phyloP scores from a whole-genome alignment of 805 yeast genomes.

The Nakazawaea molendinolei region DNA sequence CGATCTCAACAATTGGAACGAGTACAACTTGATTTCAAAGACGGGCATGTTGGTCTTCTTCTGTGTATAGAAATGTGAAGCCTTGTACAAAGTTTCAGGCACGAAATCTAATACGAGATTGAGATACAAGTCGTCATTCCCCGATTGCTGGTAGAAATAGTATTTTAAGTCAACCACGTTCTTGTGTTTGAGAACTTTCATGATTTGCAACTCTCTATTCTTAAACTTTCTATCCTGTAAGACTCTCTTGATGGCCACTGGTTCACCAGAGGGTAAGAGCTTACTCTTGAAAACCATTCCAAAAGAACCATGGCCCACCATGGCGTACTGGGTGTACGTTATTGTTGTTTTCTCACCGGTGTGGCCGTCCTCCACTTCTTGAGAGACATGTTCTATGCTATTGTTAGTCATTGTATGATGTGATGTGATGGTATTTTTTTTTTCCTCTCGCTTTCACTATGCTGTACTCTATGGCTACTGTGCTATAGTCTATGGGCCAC shows the following conservation, averaged over 20 bases:
- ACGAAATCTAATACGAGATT: slow-evolving; percentile 86
- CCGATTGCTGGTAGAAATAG: slow-evolving; percentile 71
- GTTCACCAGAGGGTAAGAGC: slow-evolving; percentile 63
- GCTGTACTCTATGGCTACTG: too few relatives aligned
- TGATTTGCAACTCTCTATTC: slow-evolving; percentile 90
- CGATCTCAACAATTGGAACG: slow-evolving; percentile 72
- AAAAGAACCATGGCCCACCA: slow-evolving; percentile 99
- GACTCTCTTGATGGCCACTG: slow-evolving; percentile 94
- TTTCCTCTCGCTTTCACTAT: not conserved
- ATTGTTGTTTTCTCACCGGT: slow-evolving; percentile 57
- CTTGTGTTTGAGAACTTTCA: slow-evolving; percentile 82
- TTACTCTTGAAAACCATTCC: slow-evolving; percentile 94
- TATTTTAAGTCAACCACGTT: slow-evolving; percentile 85
- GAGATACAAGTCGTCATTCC: slow-evolving; percentile 77
- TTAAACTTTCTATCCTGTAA: slow-evolving; percentile 92
- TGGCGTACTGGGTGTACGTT: slow-evolving; percentile 67
- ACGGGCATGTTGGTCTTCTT: slow-evolving; percentile 78
- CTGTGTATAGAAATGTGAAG: slow-evolving; percentile 68
- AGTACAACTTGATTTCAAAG: slow-evolving; percentile 79
- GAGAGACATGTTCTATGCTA: slow-evolving; percentile 33
- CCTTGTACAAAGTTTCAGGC: slow-evolving; percentile 94
- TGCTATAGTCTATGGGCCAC: too few relatives aligned
- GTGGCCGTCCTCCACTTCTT: slow-evolving; percentile 66
- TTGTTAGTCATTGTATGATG: slow-evolving; percentile 3
- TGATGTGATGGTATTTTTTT: not conserved